Evolutionary conservation across 345 rosid species (phyloP).

Genomic region (Rhodamnia rubescens): DNA sequence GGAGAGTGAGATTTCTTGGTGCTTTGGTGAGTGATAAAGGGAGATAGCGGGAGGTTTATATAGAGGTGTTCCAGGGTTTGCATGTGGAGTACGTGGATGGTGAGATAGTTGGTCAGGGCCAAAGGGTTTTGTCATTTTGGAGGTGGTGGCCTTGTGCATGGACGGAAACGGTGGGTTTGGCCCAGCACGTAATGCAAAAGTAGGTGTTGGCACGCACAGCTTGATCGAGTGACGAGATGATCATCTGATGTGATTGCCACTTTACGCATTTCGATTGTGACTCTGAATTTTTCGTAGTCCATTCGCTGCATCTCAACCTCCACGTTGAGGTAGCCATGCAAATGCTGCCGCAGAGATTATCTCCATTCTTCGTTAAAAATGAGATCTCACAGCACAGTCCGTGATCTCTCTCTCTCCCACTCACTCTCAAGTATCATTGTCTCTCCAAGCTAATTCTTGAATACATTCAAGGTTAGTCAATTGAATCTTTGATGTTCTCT

Average conservation of each 20-base stretch:
- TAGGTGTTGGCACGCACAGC: background rate
- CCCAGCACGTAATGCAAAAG: background rate
- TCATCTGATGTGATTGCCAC: background rate
- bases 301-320: background rate
- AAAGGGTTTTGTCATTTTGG: background rate
- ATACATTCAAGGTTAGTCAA: too few relatives aligned
- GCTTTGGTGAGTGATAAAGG: background rate
- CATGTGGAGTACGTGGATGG: slow-evolving; percentile 19
- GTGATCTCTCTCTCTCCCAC: too few relatives aligned
- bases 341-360: too few relatives aligned
- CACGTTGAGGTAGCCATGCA: too few relatives aligned
- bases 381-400: too few relatives aligned
- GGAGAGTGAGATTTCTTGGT: too few relatives aligned
- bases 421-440: too few relatives aligned
- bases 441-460: too few relatives aligned
- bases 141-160: background rate
- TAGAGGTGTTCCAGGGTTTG: slow-evolving; percentile 1
- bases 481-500: too few relatives aligned
- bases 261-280: background rate
- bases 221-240: background rate
- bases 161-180: background rate
- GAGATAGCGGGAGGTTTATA: background rate
- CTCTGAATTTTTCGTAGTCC: background rate
- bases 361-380: too few relatives aligned
- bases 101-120: background rate